Evolutionary conservation across 78 protist genomes (phyloP), one percentile per base, ranked within the genome.

Genomic region (Diacronema lutheri): DNA sequence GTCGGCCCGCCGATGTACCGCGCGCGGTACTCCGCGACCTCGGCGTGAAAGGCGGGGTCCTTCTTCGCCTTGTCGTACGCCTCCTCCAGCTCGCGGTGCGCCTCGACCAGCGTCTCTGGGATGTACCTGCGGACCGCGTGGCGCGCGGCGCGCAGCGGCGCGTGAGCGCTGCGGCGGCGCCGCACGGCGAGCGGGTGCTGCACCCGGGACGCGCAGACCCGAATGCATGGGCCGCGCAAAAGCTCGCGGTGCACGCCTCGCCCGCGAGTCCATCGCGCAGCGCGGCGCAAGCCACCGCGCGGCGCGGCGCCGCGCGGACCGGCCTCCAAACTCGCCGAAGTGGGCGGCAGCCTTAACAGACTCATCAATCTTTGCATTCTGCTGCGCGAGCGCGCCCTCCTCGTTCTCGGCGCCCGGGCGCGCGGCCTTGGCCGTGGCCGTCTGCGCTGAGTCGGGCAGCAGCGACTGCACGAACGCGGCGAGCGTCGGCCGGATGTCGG

Each of bases 241-340:
- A n/a, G n/a, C n/a, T n/a, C n/a, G n/a, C n/a, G n/a, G n/a, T n/a
- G n/a, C n/a, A n/a, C n/a, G n/a, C n/a, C n/a, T n/a, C n/a, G n/a
- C n/a, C n/a, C n/a, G n/a, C n/a, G n/a, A n/a, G n/a, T n/a, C n/a
- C n/a, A n/a, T n/a, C n/a, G n/a, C n/a, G n/a, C n/a, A n/a, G n/a
- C n/a, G n/a, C n/a, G n/a, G n/a, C n/a, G n/a, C n/a, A n/a, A n/a
- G n/a, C n/a, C n/a, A n/a, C n/a, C n/a, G n/a, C n/a, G n/a, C n/a
- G n/a, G n/a, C n/a, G n/a, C n/a, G n/a, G n/a, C n/a, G n/a, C n/a
- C n/a, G n/a, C n/a, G n/a, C n/a, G n/a, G n/a, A n/a, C n/a, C 87
- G 88, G 9, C 95, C 96, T 7, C 96, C 96, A 56, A 85, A 91
- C 26, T 55, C 87, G 3, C 95, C 93, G 44, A 93, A 93, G 72